Evolutionary conservation across 495 filamentous ascomycete species (phyloP).

Genomic region (Peziza echinospora): DNA sequence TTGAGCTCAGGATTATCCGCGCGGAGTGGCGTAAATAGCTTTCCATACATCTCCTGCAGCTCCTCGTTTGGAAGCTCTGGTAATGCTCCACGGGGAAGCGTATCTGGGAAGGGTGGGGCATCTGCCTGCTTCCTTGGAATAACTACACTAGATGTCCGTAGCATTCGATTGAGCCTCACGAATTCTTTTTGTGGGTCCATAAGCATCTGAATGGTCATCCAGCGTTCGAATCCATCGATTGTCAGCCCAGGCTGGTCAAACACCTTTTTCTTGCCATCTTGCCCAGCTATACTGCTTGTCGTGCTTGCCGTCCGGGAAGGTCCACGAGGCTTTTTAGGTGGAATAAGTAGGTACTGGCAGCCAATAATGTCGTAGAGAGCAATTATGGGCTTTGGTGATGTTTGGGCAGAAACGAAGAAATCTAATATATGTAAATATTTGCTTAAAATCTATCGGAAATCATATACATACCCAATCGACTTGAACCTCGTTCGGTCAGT

Average conservation of each 20-base stretch:
- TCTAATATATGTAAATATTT: too few species aligned
- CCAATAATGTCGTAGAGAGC: background rate
- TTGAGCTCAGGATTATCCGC: background rate
- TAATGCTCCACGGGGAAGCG: background rate
- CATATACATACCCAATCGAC: too few species aligned
- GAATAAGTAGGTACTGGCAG: background rate
- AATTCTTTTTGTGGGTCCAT: background rate
- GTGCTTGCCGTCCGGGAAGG: background rate
- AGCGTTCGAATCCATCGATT: background rate
- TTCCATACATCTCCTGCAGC: background rate
- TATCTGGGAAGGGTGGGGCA: background rate
- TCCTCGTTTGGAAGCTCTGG: background rate
- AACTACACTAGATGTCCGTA: background rate
- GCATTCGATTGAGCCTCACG: background rate
- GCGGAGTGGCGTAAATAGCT: background rate
- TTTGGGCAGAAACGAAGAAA: background rate
- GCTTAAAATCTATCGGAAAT: too few species aligned
- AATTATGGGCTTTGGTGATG: background rate
- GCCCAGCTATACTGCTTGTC: too few species aligned
- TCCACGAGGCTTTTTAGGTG: background rate
- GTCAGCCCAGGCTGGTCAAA: background rate
- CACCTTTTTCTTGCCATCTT: too few species aligned
- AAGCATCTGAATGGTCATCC: background rate
- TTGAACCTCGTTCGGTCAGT: background rate
- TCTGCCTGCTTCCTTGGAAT: background rate